Percentiles rank a stretch among this genome's conserved stretches.
Evolutionary conservation across 345 rosid genomes (phyloP).

Genomic region (Excoecaria cochinchinensis): DNA sequence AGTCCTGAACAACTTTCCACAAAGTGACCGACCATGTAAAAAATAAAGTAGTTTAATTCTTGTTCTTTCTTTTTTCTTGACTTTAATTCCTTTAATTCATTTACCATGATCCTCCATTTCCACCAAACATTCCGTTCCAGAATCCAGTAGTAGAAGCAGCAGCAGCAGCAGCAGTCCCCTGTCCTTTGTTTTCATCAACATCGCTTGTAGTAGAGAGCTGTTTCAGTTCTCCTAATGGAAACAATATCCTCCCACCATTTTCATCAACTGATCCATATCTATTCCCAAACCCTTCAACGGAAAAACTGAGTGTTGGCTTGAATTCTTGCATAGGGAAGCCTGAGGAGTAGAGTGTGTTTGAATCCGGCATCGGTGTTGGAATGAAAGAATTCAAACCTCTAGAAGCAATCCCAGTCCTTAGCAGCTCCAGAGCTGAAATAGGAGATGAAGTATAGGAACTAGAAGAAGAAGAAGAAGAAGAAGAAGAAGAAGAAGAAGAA

Average conservation of each 20-base stretch:
- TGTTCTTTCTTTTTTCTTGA: neutral
- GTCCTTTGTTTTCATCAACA: conserved; percentile 42
- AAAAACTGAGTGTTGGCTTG: conserved; percentile 45
- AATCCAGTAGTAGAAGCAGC: conserved; percentile 6
- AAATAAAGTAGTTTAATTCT: neutral
- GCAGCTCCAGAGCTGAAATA: conserved; percentile 46
- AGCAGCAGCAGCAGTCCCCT: conserved; percentile 18
- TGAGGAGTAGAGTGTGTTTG: conserved; percentile 33
- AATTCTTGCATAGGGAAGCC: conserved; percentile 47
- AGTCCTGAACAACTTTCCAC: conserved; percentile 21
- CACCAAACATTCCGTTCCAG: conserved; percentile 34
- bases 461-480: conserved; percentile 18
- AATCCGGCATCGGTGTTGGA: conserved; percentile 36
- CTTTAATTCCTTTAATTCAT: neutral
- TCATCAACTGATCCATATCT: conserved; percentile 35
- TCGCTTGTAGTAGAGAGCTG: conserved; percentile 33
- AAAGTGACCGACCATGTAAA: neutral
- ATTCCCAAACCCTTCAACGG: conserved; percentile 43
- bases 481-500: conserved; percentile 18
- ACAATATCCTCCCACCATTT: conserved; percentile 41
- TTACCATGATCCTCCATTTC: conserved; percentile 31
- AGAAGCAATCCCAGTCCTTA: conserved; percentile 40
- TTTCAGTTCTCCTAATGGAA: conserved; percentile 46
- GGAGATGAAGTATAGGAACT: conserved; percentile 12
- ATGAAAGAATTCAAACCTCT: conserved; percentile 40